Percentiles rank a stretch among this genome's conserved stretches.
These are phyloP conservation scores for Pouteria glomerata DNA, from an alignment of 148 eudicot genomes.

Conservation along the genomic window DNA sequence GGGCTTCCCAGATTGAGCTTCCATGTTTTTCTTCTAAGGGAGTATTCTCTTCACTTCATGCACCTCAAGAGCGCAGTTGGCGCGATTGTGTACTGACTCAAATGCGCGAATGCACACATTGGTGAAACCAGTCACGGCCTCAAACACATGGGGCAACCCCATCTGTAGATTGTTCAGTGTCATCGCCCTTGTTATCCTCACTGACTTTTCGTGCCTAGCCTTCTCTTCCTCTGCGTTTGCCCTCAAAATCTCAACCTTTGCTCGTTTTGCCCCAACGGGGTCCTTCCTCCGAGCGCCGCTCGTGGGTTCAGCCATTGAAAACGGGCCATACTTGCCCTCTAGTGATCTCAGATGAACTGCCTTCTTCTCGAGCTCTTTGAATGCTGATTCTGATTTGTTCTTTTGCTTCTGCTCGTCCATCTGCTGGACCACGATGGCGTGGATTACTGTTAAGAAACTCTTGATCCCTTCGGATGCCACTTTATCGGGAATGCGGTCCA, in stretches of 20 bases:
- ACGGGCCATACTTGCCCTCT: constrained; percentile 58
- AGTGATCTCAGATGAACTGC: constrained; percentile 49
- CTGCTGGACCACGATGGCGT: constrained; percentile 78
- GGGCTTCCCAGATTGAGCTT: not conserved
- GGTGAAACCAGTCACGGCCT: constrained; percentile 83
- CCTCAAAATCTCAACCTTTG: constrained; percentile 52
- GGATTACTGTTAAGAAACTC: constrained; percentile 53
- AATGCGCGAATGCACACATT: constrained; percentile 61
- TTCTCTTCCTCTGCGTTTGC: constrained; percentile 83
- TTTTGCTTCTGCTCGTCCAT: constrained; percentile 74
- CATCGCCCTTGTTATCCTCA: constrained; percentile 67
- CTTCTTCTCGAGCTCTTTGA: constrained; percentile 72
- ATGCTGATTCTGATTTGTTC: constrained; percentile 60
- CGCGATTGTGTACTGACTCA: constrained; percentile 61
- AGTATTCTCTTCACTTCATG: constrained; percentile 61
- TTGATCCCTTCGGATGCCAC: constrained; percentile 88
- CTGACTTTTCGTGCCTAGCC: constrained; percentile 66
- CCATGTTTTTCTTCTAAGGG: constrained; percentile 14
- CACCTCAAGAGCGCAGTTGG: constrained; percentile 47
- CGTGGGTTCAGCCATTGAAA: constrained; percentile 32
- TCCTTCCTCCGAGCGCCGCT: constrained; percentile 32
- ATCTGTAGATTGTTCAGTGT: constrained; percentile 79
- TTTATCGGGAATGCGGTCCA: constrained; percentile 72
- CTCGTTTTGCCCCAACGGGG: constrained; percentile 56
- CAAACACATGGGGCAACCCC: constrained; percentile 88